phyloP scores from a whole-genome alignment of 306 rosid species.

The Quercus rubra region DNA sequence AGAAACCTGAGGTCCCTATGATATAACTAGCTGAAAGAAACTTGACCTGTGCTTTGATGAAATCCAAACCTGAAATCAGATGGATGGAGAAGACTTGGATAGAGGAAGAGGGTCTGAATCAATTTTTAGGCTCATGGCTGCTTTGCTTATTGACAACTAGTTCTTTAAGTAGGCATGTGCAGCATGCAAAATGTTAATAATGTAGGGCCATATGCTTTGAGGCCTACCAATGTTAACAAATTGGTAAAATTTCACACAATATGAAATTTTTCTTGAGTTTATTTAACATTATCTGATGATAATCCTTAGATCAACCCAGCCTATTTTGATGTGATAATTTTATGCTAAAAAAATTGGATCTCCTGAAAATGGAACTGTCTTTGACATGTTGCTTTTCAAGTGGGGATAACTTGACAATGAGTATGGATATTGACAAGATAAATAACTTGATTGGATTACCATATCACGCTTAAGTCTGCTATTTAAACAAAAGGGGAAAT shows the following conservation, averaged over 20 bases:
- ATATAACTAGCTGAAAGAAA: constrained; percentile 27
- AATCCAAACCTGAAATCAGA: constrained; percentile 16
- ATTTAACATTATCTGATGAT: neutral
- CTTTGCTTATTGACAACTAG: constrained; percentile 23
- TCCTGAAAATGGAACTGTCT: constrained; percentile 16
- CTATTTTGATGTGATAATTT: neutral
- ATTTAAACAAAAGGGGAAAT: constrained; percentile 20
- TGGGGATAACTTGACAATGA: constrained; percentile 32
- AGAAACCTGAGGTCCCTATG: constrained; percentile 9
- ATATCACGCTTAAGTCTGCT: constrained; percentile 22
- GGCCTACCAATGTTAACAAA: constrained; percentile 31
- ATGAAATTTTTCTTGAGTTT: neutral
- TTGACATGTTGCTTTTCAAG: constrained; percentile 33
- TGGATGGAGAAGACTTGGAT: constrained; percentile 4
- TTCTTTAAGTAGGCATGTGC: constrained; percentile 45
- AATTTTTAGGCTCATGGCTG: constrained; percentile 28
- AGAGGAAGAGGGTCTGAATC: constrained; percentile 14
- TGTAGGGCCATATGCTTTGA: constrained; percentile 51
- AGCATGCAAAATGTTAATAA: constrained; percentile 40
- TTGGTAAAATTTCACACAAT: constrained; percentile 17
- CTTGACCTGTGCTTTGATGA: constrained; percentile 13
- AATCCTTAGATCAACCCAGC: neutral
- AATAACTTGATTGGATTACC: constrained; percentile 22
- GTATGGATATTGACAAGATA: constrained; percentile 29
- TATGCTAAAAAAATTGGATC: neutral